Percentiles rank a stretch among this genome's conserved stretches.
Evolutionary conservation across 495 filamentous ascomycete species (phyloP).

Genomic region (Staphylotrichum tortipilum): DNA sequence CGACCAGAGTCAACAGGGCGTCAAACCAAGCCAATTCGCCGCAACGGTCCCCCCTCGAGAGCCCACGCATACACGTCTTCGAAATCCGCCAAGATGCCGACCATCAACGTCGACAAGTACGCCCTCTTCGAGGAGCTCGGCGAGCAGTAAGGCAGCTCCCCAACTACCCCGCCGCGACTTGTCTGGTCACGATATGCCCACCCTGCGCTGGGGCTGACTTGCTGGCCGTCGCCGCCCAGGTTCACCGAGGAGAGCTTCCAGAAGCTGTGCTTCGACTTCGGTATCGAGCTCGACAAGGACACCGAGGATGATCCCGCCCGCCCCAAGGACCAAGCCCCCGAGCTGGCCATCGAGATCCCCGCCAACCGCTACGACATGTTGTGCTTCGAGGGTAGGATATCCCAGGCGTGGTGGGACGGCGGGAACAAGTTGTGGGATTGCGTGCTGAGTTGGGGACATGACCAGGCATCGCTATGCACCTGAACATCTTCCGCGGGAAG

Average conservation of each 20-base stretch:
- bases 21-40: conserved; percentile 13
- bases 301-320: conserved; percentile 57
- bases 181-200: neutral
- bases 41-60: no score
- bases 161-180: conserved; percentile 20
- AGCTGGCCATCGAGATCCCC: conserved; percentile 97
- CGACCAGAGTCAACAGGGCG: conserved; percentile 2
- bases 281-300: conserved; percentile 96
- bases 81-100: conserved; percentile 56
- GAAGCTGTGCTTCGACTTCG: conserved; percentile 96
- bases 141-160: conserved; percentile 57
- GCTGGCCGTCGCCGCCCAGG: conserved; percentile 33
- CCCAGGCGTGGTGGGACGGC: neutral
- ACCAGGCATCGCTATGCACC: conserved; percentile 71
- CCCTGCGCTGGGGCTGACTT: neutral
- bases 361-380: conserved; percentile 99
- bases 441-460: conserved; percentile 4
- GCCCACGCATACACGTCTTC: neutral
- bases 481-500: conserved; percentile 86
- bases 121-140: conserved; percentile 88
- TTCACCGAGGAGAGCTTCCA: conserved; percentile 94
- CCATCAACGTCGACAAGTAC: conserved; percentile 90
- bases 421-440: no score
- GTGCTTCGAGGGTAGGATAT: conserved; percentile 68
- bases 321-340: conserved; percentile 75